phyloP scores from a whole-genome alignment of 257 asterid genomes.

The Leptodermis oblonga region DNA sequence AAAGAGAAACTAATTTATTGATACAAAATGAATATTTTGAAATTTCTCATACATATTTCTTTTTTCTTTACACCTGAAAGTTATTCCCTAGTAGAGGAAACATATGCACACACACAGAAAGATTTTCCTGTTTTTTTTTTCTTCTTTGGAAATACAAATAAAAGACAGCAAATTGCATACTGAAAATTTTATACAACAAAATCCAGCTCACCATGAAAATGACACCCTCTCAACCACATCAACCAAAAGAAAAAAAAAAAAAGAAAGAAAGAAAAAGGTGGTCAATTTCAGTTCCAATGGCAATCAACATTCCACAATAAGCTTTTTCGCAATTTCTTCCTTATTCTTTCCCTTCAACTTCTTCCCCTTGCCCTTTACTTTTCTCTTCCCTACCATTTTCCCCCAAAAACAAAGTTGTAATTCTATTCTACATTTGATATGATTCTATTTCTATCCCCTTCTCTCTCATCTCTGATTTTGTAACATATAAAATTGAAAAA shows the following conservation, averaged over 20 bases:
- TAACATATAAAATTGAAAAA: too few relatives aligned
- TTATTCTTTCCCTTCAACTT: neutral
- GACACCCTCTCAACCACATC: constrained; percentile 9
- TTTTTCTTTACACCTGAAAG: too few relatives aligned
- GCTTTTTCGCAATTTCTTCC: neutral
- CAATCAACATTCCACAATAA: neutral
- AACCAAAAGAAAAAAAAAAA: neutral
- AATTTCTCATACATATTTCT: too few relatives aligned
- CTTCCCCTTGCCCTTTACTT: neutral
- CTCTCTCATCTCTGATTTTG: neutral
- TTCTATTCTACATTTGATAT: neutral
- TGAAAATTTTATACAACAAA: neutral
- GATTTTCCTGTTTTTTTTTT: too few relatives aligned
- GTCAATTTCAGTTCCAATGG: neutral
- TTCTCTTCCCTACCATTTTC: neutral
- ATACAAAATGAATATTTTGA: too few relatives aligned
- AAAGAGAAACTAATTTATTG: too few relatives aligned
- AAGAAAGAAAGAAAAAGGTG: neutral
- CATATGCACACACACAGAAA: too few relatives aligned
- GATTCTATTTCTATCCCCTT: neutral
- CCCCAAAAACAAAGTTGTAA: constrained; percentile 9
- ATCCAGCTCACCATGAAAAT: constrained; percentile 15
- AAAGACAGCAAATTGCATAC: neutral
- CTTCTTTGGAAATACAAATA: neutral
- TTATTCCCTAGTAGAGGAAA: too few relatives aligned